Evolutionary conservation across 2,329 filamentous ascomycete genomes (phyloP).

Genomic region (Paracoccidioides brasiliensis): DNA sequence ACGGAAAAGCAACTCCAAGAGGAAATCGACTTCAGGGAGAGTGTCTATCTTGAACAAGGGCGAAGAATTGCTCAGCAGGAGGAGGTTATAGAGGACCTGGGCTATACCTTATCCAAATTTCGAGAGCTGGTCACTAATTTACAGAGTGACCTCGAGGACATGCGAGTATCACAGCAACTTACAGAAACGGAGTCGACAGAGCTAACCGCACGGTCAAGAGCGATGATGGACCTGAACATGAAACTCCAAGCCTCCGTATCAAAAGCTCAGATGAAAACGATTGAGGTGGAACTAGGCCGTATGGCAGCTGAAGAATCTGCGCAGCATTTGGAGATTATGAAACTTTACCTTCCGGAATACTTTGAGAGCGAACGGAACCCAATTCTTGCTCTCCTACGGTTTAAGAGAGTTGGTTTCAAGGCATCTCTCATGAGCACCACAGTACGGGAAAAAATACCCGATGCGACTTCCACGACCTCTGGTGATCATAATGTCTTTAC

Average conservation of each 20-base stretch:
- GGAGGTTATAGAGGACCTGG: constrained; percentile 68
- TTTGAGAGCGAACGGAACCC: constrained; percentile 73
- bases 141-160: constrained; percentile 78
- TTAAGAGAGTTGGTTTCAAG: constrained; percentile 82
- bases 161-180: constrained; percentile 80
- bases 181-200: constrained; percentile 89
- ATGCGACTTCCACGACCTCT: constrained; percentile 51
- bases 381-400: constrained; percentile 74
- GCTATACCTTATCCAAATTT: constrained; percentile 81
- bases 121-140: constrained; percentile 75
- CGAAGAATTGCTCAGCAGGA: constrained; percentile 64
- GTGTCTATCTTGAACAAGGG: constrained; percentile 67
- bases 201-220: constrained; percentile 71
- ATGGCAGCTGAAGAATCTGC: constrained; percentile 80
- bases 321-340: constrained; percentile 79
- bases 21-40: constrained; percentile 80
- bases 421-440: constrained; percentile 64
- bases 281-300: constrained; percentile 75
- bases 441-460: constrained; percentile 62
- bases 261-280: constrained; percentile 87
- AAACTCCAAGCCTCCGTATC: constrained; percentile 81
- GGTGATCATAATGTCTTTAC: constrained; percentile 61
- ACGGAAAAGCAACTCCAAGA: constrained; percentile 90
- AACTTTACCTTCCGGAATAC: constrained; percentile 74
- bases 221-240: constrained; percentile 94